phyloP scores from a whole-genome alignment of 2,329 filamentous ascomycete species.

The Knoxdaviesia capensis region DNA sequence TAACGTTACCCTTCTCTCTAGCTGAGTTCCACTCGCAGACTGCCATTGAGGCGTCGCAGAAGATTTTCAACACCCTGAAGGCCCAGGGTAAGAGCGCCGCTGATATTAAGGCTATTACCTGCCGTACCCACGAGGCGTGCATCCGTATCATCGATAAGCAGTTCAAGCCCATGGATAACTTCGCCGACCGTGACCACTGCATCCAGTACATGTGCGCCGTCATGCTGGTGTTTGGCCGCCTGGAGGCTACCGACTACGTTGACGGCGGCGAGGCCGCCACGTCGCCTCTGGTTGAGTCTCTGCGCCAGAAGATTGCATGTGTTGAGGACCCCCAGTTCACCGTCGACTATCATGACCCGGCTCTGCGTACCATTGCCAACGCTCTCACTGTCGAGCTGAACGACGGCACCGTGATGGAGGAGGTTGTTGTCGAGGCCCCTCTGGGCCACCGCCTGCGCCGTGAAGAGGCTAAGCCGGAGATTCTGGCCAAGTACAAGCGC shows the following conservation, averaged over 20 bases:
- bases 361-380: constrained; percentile 91
- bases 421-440: constrained; percentile 84
- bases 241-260: constrained; percentile 82
- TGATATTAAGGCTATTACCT: constrained; percentile 83
- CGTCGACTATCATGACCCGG: constrained; percentile 82
- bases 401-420: constrained; percentile 78
- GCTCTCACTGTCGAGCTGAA: constrained; percentile 87
- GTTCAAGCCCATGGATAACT: constrained; percentile 99
- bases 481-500: constrained; percentile 85
- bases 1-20: constrained; percentile 6
- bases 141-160: constrained; percentile 99
- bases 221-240: constrained; percentile 88
- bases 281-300: constrained; percentile 71
- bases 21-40: constrained; percentile 99
- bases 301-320: constrained; percentile 85
- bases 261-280: constrained; percentile 86
- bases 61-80: constrained; percentile 67
- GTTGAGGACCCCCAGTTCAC: constrained; percentile 94
- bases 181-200: constrained; percentile 97
- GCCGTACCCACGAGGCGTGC: constrained; percentile 95
- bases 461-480: constrained; percentile 95
- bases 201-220: constrained; percentile 98
- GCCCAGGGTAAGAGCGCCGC: constrained; percentile 73
- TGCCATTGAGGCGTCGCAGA: constrained; percentile 83
- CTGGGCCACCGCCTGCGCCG: constrained; percentile 78